phyloP scores from a whole-genome alignment of 2,329 filamentous ascomycete species.

The Colletotrichum orbiculare region DNA sequence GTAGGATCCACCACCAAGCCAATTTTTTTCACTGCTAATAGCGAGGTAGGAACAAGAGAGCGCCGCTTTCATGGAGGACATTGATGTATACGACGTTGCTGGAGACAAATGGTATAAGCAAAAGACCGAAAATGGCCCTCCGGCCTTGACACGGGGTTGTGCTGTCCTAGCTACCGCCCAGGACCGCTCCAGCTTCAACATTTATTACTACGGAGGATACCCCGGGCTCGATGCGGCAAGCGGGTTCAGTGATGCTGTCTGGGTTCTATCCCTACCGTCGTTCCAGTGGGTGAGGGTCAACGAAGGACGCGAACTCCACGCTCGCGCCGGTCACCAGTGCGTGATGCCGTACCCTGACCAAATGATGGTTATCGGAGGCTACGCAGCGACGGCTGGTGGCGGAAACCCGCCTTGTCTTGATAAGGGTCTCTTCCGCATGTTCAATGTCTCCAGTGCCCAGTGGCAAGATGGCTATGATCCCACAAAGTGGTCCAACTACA shows the following conservation, averaged over 20 bases:
- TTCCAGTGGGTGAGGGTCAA: slow-evolving; percentile 79
- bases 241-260: slow-evolving; percentile 74
- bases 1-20: slow-evolving; percentile 45
- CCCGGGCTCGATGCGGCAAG: slow-evolving; percentile 57
- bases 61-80: slow-evolving; percentile 75
- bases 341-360: slow-evolving; percentile 81
- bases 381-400: slow-evolving; percentile 48
- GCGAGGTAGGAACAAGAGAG: slow-evolving; percentile 67
- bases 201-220: slow-evolving; percentile 88
- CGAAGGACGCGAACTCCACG: slow-evolving; percentile 58
- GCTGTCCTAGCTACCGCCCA: slow-evolving; percentile 78
- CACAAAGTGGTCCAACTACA: slow-evolving; percentile 70
- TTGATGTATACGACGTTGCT: slow-evolving; percentile 83
- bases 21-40: slow-evolving; percentile 36
- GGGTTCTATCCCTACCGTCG: slow-evolving; percentile 82
- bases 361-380: slow-evolving; percentile 83
- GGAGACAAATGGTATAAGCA: slow-evolving; percentile 76
- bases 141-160: slow-evolving; percentile 74
- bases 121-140: slow-evolving; percentile 67
- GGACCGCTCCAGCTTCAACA: slow-evolving; percentile 80
- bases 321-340: slow-evolving; percentile 79
- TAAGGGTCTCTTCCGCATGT: slow-evolving; percentile 69
- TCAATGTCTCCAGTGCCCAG: slow-evolving; percentile 75
- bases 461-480: slow-evolving; percentile 81
- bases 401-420: slow-evolving; percentile 55